phyloP scores from a whole-genome alignment of 129 eudicot genomes.

The Silybum marianum region DNA sequence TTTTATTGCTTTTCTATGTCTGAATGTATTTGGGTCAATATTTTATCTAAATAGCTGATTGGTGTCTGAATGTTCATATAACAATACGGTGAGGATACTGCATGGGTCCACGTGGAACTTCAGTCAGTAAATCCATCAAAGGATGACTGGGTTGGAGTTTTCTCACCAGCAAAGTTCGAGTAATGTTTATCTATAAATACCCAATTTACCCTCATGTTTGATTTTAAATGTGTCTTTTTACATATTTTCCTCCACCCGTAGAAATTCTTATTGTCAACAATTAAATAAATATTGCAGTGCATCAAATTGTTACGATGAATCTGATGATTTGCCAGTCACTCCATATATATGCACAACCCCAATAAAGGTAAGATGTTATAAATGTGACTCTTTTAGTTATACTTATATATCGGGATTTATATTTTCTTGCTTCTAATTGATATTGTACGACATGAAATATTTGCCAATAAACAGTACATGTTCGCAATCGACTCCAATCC shows the following conservation, averaged over 20 bases:
- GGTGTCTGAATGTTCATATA: slow-evolving; percentile 8
- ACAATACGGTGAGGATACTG: slow-evolving; percentile 60
- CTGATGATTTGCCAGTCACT: slow-evolving; percentile 29
- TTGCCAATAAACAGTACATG: slow-evolving; percentile 48
- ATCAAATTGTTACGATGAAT: slow-evolving; percentile 43
- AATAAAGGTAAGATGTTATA: slow-evolving; percentile 52
- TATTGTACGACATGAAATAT: slow-evolving; percentile 4
- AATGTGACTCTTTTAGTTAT: background rate
- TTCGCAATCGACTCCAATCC: slow-evolving; percentile 54
- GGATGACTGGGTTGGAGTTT: slow-evolving; percentile 85
- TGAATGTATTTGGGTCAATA: background rate
- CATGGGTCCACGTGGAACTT: slow-evolving; percentile 56
- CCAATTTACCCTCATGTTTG: background rate
- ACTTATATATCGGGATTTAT: background rate
- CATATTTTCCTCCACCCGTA: background rate
- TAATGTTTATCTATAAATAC: slow-evolving; percentile 19
- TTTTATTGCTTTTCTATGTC: background rate
- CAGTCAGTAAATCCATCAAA: slow-evolving; percentile 45
- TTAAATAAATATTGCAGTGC: slow-evolving; percentile 43
- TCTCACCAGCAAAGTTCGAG: slow-evolving; percentile 78
- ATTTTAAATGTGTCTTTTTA: background rate
- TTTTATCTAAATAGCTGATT: slow-evolving; percentile 3
- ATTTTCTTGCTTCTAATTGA: slow-evolving; percentile 12
- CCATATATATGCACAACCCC: slow-evolving; percentile 78
- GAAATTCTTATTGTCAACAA: slow-evolving; percentile 1